Percentiles rank a stretch among this genome's conserved stretches.
phyloP scores from a whole-genome alignment of 1,284 basidiomycete species.

The Dichomitus squalens region DNA sequence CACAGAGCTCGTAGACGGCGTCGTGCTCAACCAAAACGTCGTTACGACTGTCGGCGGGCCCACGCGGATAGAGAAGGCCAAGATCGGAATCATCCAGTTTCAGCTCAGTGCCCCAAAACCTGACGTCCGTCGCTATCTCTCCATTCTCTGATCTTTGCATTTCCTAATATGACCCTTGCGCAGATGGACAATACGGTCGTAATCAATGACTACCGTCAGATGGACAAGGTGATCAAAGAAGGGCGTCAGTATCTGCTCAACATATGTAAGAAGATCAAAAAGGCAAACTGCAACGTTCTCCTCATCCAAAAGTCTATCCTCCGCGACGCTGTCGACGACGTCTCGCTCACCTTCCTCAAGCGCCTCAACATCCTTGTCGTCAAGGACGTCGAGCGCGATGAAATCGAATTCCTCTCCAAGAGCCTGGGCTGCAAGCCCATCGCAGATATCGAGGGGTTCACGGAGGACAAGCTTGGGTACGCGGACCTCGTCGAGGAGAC shows the following conservation, averaged over 20 bases:
- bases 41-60: conserved; percentile 91
- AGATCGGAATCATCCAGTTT: conserved; percentile 99
- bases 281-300: conserved; percentile 98
- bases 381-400: conserved; percentile 98
- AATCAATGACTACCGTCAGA: conserved; percentile 99
- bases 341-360: conserved; percentile 98
- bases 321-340: conserved; percentile 97
- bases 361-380: conserved; percentile 97
- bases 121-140: conserved; percentile 65
- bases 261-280: conserved; percentile 99
- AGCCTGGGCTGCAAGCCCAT: conserved; percentile 95
- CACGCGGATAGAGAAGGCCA: conserved; percentile 96
- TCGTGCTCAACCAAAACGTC: conserved; percentile 96
- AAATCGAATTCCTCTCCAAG: conserved; percentile 97
- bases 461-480: conserved; percentile 97
- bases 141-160: not conserved
- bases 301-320: conserved; percentile 99
- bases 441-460: conserved; percentile 97
- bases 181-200: conserved; percentile 99
- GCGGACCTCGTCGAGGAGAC: conserved; percentile 96
- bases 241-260: conserved; percentile 98
- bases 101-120: conserved; percentile 98
- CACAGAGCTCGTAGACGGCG: conserved; percentile 95
- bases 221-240: conserved; percentile 99
- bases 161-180: not conserved